Percentiles rank a stretch among this genome's conserved stretches.
These are phyloP conservation scores for Podospora didyma DNA, from an alignment of 495 filamentous ascomycete genomes.

Conservation along the genomic window DNA sequence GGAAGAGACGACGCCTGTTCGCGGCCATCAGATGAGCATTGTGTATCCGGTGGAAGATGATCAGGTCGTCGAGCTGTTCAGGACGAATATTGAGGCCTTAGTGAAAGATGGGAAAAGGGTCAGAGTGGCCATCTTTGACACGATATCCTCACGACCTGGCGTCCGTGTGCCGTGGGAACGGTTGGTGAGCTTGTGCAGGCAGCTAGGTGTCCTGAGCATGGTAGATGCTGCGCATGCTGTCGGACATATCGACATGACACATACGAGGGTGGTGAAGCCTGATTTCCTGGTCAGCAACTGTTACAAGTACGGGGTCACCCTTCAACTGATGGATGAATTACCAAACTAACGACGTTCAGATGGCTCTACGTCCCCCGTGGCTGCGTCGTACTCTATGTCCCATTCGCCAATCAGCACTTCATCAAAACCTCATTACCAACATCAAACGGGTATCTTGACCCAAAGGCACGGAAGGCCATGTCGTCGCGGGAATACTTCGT, in stretches of 20 bases:
- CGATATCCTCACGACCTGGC: slow-evolving; percentile 67
- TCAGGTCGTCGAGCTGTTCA: slow-evolving; percentile 49
- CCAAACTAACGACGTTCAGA: not conserved
- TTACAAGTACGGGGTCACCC: slow-evolving; percentile 61
- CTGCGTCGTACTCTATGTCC: slow-evolving; percentile 72
- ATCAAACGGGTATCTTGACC: slow-evolving; percentile 46
- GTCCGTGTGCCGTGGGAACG: slow-evolving; percentile 69
- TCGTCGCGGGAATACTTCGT: slow-evolving; percentile 43
- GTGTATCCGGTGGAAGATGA: slow-evolving; percentile 56
- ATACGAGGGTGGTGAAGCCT: slow-evolving; percentile 54
- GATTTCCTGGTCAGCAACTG: slow-evolving; percentile 78
- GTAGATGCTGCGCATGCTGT: slow-evolving; percentile 75
- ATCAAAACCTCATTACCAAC: slow-evolving; percentile 70
- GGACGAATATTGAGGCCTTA: slow-evolving; percentile 25
- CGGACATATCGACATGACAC: slow-evolving; percentile 60
- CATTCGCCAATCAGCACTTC: slow-evolving; percentile 62
- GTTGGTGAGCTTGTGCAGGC: slow-evolving; percentile 55
- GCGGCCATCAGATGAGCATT: slow-evolving; percentile 34
- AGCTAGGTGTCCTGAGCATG: slow-evolving; percentile 52
- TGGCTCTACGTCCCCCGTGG: slow-evolving; percentile 72
- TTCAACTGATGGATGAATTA: not conserved
- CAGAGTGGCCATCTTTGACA: slow-evolving; percentile 67
- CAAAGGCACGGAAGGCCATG: slow-evolving; percentile 8
- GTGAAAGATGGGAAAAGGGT: slow-evolving; percentile 42
- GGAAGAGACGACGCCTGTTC: slow-evolving; percentile 47